Conservation (phyloP, 1,284 basidiomycete species). For the Porodaedalea pini region DNA sequence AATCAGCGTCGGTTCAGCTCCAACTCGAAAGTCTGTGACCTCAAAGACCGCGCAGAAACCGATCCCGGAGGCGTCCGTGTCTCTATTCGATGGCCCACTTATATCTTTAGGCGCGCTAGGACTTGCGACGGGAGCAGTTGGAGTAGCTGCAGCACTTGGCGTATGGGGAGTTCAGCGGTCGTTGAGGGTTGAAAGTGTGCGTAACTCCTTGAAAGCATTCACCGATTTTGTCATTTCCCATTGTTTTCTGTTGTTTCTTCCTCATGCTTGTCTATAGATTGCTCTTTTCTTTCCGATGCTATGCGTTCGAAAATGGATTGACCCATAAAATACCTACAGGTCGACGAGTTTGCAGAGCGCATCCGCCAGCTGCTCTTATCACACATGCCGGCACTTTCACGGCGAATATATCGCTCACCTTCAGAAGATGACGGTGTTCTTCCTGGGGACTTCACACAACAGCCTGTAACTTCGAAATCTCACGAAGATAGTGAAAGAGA, state of each 20-base stretch:
- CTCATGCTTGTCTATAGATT: too few species aligned
- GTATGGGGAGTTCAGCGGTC: conserved; percentile 13
- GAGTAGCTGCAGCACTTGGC: conserved; percentile 1
- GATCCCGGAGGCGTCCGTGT: neutral
- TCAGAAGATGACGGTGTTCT: neutral
- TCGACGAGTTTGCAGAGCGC: conserved; percentile 17
- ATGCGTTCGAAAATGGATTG: neutral
- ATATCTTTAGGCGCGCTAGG: conserved; percentile 18
- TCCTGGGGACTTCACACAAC: neutral
- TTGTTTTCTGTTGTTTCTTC: neutral
- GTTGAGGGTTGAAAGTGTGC: conserved; percentile 19
- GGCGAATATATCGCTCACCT: conserved; percentile 12
- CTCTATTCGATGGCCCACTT: conserved; percentile 13
- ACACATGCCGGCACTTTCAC: conserved; percentile 13
- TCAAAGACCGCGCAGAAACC: neutral
- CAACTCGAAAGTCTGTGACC: neutral
- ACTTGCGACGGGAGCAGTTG: conserved; percentile 18
- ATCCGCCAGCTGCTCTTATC: conserved; percentile 11
- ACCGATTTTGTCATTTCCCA: neutral
- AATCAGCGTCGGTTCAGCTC: neutral
- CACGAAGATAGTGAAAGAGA: neutral
- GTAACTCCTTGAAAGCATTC: neutral
- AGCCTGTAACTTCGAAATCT: neutral
- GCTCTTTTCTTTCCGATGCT: neutral
- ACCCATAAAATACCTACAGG: conserved; percentile 1